A percentile compares a stretch with the other conserved stretches of the same genome.
Conservation (phyloP, 2,329 filamentous ascomycete genomes). For the Colletotrichum camelliae region DNA sequence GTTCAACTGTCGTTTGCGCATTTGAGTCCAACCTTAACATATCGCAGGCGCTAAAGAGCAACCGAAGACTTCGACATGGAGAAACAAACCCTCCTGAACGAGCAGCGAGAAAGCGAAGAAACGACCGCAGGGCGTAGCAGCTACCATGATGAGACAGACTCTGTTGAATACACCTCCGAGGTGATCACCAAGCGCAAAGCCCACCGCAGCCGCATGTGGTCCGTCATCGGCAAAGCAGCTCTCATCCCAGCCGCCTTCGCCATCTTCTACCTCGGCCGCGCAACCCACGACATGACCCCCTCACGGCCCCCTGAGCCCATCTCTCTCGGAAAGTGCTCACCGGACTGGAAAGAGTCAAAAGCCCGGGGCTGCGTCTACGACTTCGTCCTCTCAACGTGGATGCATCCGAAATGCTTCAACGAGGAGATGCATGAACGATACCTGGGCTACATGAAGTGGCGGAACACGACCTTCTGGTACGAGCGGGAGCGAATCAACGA, state of each 20-base stretch:
- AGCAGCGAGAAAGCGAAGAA: neutral
- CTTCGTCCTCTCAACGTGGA: constrained; percentile 25
- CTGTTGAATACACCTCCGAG: neutral
- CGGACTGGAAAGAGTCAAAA: constrained; percentile 28
- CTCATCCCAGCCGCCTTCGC: neutral
- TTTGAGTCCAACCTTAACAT: neutral
- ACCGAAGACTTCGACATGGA: neutral
- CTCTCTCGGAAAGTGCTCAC: neutral
- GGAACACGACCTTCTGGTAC: constrained; percentile 13
- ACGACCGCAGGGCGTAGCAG: neutral
- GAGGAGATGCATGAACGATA: constrained; percentile 12
- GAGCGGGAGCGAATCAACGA: constrained; percentile 7
- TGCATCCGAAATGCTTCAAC: constrained; percentile 20
- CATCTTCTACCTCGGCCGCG: constrained; percentile 1
- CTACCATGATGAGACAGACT: constrained; percentile 1
- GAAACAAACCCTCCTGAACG: neutral
- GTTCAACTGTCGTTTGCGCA: neutral
- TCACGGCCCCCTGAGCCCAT: neutral
- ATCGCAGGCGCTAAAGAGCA: neutral
- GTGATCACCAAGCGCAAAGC: neutral
- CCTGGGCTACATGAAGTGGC: constrained; percentile 8
- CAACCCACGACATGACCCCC: neutral
- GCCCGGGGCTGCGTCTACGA: constrained; percentile 24
- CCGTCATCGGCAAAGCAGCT: neutral
- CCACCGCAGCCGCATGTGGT: neutral